phyloP scores from a whole-genome alignment of 345 rosid species.

The Lepidium aucheri region DNA sequence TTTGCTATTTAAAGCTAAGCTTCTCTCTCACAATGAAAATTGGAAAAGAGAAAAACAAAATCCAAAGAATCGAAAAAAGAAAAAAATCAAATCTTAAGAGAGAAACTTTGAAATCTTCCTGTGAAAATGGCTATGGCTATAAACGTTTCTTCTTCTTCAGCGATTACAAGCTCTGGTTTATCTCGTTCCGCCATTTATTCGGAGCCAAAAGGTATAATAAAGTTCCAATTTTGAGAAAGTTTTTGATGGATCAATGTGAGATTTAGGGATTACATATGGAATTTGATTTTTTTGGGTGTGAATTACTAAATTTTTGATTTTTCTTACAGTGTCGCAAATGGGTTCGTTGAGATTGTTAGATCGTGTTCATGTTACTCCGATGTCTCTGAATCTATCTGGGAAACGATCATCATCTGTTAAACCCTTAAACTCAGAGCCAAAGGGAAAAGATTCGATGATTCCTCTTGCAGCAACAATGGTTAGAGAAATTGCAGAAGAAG shows the following conservation, averaged over 20 bases:
- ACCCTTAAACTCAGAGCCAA: slow-evolving; percentile 56
- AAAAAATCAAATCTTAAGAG: neutral
- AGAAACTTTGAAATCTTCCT: neutral
- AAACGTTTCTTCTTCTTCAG: slow-evolving; percentile 26
- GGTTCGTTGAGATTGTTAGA: slow-evolving; percentile 45
- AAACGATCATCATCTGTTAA: slow-evolving; percentile 34
- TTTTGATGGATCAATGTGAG: neutral
- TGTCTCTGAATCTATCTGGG: slow-evolving; percentile 34
- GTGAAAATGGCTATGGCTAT: slow-evolving; percentile 40
- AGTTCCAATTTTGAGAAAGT: neutral
- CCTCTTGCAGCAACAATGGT: slow-evolving; percentile 16
- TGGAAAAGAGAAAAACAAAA: neutral
- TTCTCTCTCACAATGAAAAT: neutral
- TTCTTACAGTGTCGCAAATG: slow-evolving; percentile 40
- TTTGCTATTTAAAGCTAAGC: slow-evolving; percentile 3
- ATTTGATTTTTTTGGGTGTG: neutral
- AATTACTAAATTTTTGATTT: neutral
- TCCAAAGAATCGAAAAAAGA: no score
- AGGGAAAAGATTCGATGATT: slow-evolving; percentile 29
- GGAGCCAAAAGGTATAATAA: slow-evolving; percentile 36
- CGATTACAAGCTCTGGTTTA: slow-evolving; percentile 17
- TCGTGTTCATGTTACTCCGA: slow-evolving; percentile 26
- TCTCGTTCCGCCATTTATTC: slow-evolving; percentile 21
- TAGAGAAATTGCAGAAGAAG: slow-evolving; percentile 43
- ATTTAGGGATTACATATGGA: neutral